Percentiles rank a stretch among this genome's conserved stretches.
Evolutionary conservation across 2,329 filamentous ascomycete species (phyloP).

Genomic region (Fusarium hainanense): DNA sequence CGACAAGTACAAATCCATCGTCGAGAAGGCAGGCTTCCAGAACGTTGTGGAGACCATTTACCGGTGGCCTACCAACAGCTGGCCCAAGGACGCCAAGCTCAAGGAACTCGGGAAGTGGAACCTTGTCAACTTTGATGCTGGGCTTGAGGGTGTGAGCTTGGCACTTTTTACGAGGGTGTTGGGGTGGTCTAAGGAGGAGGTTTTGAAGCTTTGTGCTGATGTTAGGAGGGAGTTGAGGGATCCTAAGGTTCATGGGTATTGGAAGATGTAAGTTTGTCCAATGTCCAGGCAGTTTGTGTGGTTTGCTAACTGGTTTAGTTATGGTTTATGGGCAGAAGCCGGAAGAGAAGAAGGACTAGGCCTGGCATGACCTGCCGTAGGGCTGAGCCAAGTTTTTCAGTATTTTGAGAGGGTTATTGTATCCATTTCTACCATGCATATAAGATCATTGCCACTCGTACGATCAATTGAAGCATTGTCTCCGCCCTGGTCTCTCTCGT

Average conservation of each 20-base stretch:
- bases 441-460: too few species aligned
- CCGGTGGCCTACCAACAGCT: conserved; percentile 36
- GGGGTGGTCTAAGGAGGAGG: conserved; percentile 21
- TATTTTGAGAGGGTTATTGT: too few species aligned
- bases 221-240: conserved; percentile 22
- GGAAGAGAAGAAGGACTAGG: not conserved
- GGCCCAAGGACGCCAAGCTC: conserved; percentile 31
- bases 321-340: conserved; percentile 14
- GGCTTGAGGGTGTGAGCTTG: conserved; percentile 23
- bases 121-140: conserved; percentile 24
- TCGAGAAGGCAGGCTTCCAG: conserved; percentile 11
- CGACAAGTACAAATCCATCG: conserved; percentile 14
- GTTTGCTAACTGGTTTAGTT: not conserved
- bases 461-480: not conserved
- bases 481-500: rapidly evolving
- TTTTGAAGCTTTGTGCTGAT: conserved; percentile 14
- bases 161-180: conserved; percentile 30
- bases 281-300: rapidly evolving
- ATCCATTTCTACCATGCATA: too few species aligned
- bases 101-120: conserved; percentile 38
- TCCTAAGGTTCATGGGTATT: conserved; percentile 16
- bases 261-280: conserved; percentile 6
- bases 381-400: not conserved
- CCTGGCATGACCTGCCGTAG: rapidly evolving
- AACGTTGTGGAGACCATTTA: conserved; percentile 28